phyloP scores from a whole-genome alignment of 2,329 filamentous ascomycete species.

The Penicillium sp. region DNA sequence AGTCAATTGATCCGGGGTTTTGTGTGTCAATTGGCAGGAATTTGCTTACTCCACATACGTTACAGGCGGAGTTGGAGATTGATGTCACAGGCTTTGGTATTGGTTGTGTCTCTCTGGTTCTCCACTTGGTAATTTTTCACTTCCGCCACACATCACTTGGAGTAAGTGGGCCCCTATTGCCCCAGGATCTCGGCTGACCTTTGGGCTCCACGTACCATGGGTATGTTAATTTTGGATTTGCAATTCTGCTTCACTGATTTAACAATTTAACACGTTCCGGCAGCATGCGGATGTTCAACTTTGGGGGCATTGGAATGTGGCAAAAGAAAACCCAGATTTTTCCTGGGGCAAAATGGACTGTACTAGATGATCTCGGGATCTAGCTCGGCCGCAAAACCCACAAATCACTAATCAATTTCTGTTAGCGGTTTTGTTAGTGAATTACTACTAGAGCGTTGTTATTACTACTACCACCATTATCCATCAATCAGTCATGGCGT shows the following conservation, averaged over 20 bases:
- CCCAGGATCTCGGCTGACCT: constrained; percentile 1
- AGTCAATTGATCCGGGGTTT: not conserved
- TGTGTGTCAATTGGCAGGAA: not conserved
- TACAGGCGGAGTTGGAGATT: not conserved
- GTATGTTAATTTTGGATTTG: not conserved
- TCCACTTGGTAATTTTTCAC: not conserved
- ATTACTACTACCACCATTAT: not conserved
- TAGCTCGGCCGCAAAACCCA: not conserved
- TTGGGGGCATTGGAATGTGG: not conserved
- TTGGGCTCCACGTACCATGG: not conserved
- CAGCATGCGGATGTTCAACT: not conserved
- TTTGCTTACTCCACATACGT: not conserved
- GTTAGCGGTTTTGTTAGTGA: not conserved
- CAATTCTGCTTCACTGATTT: not conserved
- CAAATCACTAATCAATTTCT: not conserved
- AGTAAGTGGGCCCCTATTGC: constrained; percentile 8
- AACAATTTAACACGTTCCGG: not conserved
- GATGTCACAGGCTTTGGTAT: not conserved
- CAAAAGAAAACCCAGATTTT: not conserved
- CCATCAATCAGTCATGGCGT: not conserved
- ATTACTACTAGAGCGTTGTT: no score
- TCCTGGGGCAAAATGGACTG: not conserved
- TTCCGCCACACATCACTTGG: not conserved
- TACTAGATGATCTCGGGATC: not conserved
- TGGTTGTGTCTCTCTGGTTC: not conserved